Evolutionary conservation across 495 filamentous ascomycete genomes (phyloP).

Genomic region (Podospora pseudopauciseta): DNA sequence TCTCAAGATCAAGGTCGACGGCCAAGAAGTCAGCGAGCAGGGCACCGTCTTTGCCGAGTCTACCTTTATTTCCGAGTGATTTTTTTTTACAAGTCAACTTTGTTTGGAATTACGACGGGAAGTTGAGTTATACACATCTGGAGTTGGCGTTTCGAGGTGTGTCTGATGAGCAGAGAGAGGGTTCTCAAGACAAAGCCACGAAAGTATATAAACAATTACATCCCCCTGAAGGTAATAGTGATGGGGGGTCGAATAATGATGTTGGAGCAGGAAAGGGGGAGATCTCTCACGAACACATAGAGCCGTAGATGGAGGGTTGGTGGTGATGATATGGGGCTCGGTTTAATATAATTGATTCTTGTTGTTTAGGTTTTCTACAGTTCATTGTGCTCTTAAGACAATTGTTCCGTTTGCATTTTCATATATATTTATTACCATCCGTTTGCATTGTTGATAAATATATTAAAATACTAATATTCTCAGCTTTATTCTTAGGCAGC

Average conservation of each 20-base stretch:
- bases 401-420: no score
- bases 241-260: background rate
- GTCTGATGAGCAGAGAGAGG: background rate
- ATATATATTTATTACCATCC: background rate
- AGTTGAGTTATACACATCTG: background rate
- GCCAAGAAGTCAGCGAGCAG: conserved; percentile 69
- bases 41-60: conserved; percentile 79
- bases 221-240: background rate
- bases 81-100: background rate
- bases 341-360: background rate
- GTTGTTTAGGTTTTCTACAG: no score
- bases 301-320: background rate
- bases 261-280: background rate
- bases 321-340: background rate
- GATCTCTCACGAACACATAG: background rate
- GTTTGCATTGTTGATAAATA: background rate
- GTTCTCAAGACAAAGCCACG: background rate
- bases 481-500: background rate
- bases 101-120: conserved; percentile 14
- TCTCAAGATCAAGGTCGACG: conserved; percentile 79
- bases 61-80: conserved; percentile 73
- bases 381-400: no score
- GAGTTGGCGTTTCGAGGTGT: conserved; percentile 2
- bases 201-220: background rate
- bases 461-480: background rate